A percentile compares a stretch with the other conserved stretches of the same genome.
Evolutionary conservation across 129 eudicot genomes (phyloP).

Genomic region (Scalesia atractyloides): DNA sequence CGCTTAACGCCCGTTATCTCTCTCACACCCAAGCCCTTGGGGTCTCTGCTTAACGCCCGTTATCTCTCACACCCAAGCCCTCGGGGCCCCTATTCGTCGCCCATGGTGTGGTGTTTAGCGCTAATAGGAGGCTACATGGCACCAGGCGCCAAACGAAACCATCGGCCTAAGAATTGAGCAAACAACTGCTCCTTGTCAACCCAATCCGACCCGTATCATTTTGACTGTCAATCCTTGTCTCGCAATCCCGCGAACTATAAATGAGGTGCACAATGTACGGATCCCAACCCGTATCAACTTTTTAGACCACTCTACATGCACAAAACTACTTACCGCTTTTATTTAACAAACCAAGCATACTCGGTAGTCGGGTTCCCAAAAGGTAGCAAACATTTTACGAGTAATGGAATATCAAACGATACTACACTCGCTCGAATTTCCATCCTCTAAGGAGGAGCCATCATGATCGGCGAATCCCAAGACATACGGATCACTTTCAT

Average conservation of each 20-base stretch:
- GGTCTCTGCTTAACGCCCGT: too few species aligned
- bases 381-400: background rate
- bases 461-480: slow-evolving; percentile 21
- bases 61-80: too few species aligned
- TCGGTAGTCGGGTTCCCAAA: background rate
- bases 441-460: slow-evolving; percentile 56
- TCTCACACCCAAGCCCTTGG: too few species aligned
- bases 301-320: background rate
- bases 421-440: slow-evolving; percentile 56
- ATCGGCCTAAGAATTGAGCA: too few species aligned
- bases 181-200: background rate
- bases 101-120: too few species aligned
- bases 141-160: too few species aligned
- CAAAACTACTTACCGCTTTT: background rate
- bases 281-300: background rate
- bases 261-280: background rate
- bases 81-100: too few species aligned
- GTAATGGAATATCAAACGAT: slow-evolving; percentile 22
- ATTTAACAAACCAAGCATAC: slow-evolving; percentile 2
- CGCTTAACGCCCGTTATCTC: too few species aligned
- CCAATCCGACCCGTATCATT: background rate
- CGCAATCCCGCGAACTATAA: too few species aligned
- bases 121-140: too few species aligned
- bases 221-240: background rate
- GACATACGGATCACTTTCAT: slow-evolving; percentile 42